phyloP scores from a whole-genome alignment of 2,329 filamentous ascomycete genomes.

The Hymenoscyphus fructigenus region DNA sequence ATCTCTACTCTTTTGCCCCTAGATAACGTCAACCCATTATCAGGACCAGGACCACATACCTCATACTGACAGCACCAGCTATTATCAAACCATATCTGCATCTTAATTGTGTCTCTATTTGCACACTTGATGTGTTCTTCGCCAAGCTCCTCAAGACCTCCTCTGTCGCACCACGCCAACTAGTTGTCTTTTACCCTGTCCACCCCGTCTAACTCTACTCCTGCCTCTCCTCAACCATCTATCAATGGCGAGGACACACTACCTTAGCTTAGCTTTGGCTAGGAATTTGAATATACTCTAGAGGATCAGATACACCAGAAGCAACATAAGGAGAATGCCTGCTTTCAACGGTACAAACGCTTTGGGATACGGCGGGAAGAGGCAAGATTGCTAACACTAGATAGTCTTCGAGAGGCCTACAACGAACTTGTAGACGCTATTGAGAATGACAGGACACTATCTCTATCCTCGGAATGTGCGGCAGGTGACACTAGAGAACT shows the following conservation, averaged over 20 bases:
- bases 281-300: conserved; percentile 14
- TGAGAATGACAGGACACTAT: conserved; percentile 9
- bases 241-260: conserved; percentile 9
- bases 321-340: conserved; percentile 11
- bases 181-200: not conserved
- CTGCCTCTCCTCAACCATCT: conserved; percentile 14
- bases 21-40: not conserved
- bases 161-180: not conserved
- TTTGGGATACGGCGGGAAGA: conserved; percentile 15
- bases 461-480: conserved; percentile 7
- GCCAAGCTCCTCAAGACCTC: conserved; percentile 3
- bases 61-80: not conserved
- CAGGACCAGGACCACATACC: not conserved
- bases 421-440: conserved; percentile 9
- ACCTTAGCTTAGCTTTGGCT: conserved; percentile 11
- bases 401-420: conserved; percentile 10
- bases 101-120: not conserved
- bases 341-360: conserved; percentile 17
- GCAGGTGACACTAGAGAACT: conserved; percentile 2
- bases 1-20: not conserved
- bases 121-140: not conserved
- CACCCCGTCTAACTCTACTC: not conserved
- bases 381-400: conserved; percentile 14
- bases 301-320: conserved; percentile 11
- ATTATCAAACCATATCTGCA: not conserved